Percentiles rank a stretch among this genome's conserved stretches.
phyloP scores from a whole-genome alignment of 495 filamentous ascomycete species.

The Neurospora intermedia region DNA sequence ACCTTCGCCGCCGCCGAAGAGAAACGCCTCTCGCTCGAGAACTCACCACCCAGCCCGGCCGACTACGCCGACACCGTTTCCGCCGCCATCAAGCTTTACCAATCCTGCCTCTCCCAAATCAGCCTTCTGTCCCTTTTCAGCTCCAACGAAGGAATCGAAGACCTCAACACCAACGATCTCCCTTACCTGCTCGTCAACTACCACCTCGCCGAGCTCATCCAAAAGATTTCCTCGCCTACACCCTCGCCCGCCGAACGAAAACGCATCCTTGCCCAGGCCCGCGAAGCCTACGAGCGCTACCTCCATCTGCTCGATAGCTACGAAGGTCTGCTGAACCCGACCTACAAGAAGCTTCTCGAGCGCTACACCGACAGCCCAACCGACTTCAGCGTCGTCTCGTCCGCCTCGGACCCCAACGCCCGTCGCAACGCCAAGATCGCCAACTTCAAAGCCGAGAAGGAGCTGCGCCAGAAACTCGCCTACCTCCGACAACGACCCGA shows the following conservation, averaged over 20 bases:
- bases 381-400: constrained; percentile 57
- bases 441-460: constrained; percentile 77
- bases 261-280: constrained; percentile 46
- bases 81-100: constrained; percentile 55
- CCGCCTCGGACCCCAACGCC: constrained; percentile 53
- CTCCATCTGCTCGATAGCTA: constrained; percentile 69
- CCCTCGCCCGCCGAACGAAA: constrained; percentile 51
- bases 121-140: constrained; percentile 71
- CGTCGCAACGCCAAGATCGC: constrained; percentile 75
- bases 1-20: constrained; percentile 46
- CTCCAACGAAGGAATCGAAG: constrained; percentile 80
- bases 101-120: constrained; percentile 60
- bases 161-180: constrained; percentile 73
- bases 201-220: constrained; percentile 24
- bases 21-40: constrained; percentile 27
- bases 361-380: constrained; percentile 54
- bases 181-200: constrained; percentile 45
- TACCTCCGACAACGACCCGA: constrained; percentile 31
- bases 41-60: constrained; percentile 37
- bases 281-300: constrained; percentile 63
- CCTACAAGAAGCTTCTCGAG: constrained; percentile 62
- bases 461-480: constrained; percentile 72
- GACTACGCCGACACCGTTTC: constrained; percentile 57
- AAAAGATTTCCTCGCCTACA: constrained; percentile 32
- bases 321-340: constrained; percentile 48